Evolutionary conservation across 768 basidiomycete genomes (phyloP).

Genomic region (Amanita jacksonii): DNA sequence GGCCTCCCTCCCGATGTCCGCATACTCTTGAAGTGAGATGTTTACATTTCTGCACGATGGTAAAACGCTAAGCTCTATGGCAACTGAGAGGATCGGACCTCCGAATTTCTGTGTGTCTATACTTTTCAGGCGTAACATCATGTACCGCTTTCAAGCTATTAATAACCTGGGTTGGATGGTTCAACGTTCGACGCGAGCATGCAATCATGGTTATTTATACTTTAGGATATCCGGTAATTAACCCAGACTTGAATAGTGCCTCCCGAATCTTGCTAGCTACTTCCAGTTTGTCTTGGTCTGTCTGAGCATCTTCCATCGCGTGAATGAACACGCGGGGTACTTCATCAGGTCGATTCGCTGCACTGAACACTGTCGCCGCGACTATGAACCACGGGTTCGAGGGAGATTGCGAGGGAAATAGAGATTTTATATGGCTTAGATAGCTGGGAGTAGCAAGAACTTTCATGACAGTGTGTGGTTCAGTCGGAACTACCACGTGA

Average conservation of each 20-base stretch:
- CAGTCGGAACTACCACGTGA: too few relatives aligned
- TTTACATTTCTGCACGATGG: constrained; percentile 26
- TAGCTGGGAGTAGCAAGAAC: constrained; percentile 30
- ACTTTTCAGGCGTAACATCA: constrained; percentile 40
- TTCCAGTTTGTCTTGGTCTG: constrained; percentile 23
- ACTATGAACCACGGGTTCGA: constrained; percentile 52
- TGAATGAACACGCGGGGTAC: constrained; percentile 46
- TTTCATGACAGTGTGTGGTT: too few relatives aligned
- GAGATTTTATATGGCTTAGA: constrained; percentile 31
- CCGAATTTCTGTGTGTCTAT: constrained; percentile 36
- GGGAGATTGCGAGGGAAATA: constrained; percentile 28
- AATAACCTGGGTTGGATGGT: constrained; percentile 34
- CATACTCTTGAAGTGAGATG: constrained; percentile 33
- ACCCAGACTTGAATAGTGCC: constrained; percentile 50
- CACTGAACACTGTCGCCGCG: constrained; percentile 45
- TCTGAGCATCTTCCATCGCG: constrained; percentile 35
- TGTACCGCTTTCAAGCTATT: constrained; percentile 45
- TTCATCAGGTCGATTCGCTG: constrained; percentile 49
- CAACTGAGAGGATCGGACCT: constrained; percentile 25
- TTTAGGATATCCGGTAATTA: constrained; percentile 48
- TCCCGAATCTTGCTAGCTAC: constrained; percentile 52
- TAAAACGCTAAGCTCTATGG: not conserved
- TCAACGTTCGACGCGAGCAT: not conserved
- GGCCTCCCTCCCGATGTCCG: constrained; percentile 29
- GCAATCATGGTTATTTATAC: constrained; percentile 21